A percentile compares a stretch with the other conserved stretches of the same genome.
phyloP scores from a whole-genome alignment of 2,329 filamentous ascomycete species.

The Venturia carpophila region DNA sequence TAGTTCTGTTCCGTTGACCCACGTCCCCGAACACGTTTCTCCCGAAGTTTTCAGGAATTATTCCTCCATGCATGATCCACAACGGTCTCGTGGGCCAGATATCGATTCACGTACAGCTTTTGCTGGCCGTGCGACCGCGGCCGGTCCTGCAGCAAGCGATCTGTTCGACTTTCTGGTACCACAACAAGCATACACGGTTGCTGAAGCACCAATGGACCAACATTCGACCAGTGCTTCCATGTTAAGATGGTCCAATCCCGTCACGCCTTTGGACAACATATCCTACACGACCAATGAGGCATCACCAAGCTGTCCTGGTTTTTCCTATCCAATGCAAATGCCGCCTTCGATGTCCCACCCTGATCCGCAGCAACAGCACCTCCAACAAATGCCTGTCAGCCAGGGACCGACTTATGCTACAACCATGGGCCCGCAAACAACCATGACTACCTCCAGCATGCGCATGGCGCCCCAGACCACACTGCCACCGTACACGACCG shows the following conservation, averaged over 20 bases:
- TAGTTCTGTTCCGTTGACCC: conserved; percentile 9
- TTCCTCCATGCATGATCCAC: neutral
- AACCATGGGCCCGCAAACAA: neutral
- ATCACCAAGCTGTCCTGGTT: conserved; percentile 3
- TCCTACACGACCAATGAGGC: neutral
- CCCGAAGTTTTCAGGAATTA: conserved; percentile 4
- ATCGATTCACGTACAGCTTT: neutral
- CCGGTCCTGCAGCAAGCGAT: neutral
- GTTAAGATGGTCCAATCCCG: neutral
- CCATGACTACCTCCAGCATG: neutral
- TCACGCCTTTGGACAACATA: neutral
- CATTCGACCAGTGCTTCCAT: neutral
- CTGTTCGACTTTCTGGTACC: conserved; percentile 13
- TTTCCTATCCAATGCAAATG: conserved; percentile 3
- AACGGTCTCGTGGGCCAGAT: conserved; percentile 5
- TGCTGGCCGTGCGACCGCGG: conserved; percentile 6
- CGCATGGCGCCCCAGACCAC: neutral
- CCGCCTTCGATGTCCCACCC: neutral
- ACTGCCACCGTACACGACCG: neutral
- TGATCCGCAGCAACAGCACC: conserved; percentile 3
- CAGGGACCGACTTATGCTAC: neutral
- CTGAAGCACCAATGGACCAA: neutral
- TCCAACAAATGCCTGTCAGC: neutral
- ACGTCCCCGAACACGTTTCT: conserved; percentile 10
- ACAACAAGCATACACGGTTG: conserved; percentile 2